These are phyloP conservation scores for Ogataea zsoltii DNA, from an alignment of 805 yeast species.

Conservation along the genomic window DNA sequence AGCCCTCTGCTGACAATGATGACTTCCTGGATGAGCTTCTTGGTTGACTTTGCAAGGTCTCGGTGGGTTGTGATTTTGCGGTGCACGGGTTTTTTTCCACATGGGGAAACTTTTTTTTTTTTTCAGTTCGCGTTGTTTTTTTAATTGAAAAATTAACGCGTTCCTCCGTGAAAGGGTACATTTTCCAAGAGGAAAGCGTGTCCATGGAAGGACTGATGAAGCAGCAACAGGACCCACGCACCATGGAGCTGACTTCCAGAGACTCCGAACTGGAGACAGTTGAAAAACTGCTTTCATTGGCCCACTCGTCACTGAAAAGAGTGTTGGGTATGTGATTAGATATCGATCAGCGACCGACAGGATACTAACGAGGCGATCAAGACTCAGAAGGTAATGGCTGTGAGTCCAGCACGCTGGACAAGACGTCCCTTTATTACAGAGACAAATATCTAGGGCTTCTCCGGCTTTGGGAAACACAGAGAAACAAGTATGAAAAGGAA, in stretches of 20 bases:
- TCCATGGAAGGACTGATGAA: too few relatives aligned
- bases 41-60: neutral
- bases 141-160: neutral
- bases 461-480: neutral
- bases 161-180: neutral
- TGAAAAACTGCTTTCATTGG: neutral
- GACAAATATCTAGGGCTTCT: too few relatives aligned
- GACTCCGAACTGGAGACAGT: neutral
- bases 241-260: too few relatives aligned
- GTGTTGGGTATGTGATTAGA: neutral
- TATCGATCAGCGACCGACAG: too few relatives aligned
- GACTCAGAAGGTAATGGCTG: too few relatives aligned
- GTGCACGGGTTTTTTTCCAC: slow-evolving; percentile 5
- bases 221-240: too few relatives aligned
- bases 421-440: too few relatives aligned
- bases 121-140: neutral
- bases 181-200: neutral
- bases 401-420: too few relatives aligned
- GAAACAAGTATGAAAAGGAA: neutral
- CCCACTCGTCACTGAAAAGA: neutral
- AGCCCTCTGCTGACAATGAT: neutral
- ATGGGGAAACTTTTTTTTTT: too few relatives aligned
- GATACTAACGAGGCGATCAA: too few relatives aligned
- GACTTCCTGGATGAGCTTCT: slow-evolving; percentile 4
- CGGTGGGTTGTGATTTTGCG: neutral